Evolutionary conservation across 78 protist genomes (phyloP), one percentile per base, ranked within the genome.

Genomic region (Dictyostelium intermedium): DNA sequence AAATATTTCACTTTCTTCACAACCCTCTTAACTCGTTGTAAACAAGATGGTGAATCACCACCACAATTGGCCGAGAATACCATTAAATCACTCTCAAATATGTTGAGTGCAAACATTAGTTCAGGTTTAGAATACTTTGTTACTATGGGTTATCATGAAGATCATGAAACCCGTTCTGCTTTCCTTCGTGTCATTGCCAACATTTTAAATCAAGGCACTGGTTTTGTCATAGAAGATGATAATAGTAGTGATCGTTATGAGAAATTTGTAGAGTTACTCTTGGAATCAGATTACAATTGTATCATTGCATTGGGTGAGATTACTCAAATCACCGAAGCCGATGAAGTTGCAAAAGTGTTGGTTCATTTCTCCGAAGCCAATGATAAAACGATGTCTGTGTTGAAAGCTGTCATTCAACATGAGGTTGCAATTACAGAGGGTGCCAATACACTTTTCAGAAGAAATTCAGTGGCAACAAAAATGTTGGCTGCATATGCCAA

Each of bases 181-280:
- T 92, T 96, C 63, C 74, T 92, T 30, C 41, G 92, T 47, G 97
- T 96, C 1, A 93, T 96, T 84, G 95, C 97, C 3, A 92, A 96
- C 66, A 96, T 96, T 20, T 63, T 96, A 43, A 85, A 86, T 56
- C 97, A 96, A 84, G 96, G 87, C 23, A 87, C 97, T 20, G 93
- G 93, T 37, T 89, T 89, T 18, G 79, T 74, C 0, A 45, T 95
- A 13, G 82, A 91, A 73, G 89, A 84, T 63, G 95, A 83, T 45
- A 47, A 74, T 27, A 27, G 69, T 41, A 18, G 47, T 43, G 91
- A 91, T 53, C 47, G 85, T 20, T 84, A 84, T 61, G 95, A 84
- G 37, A 91, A 91, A 39, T 83, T 91, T 50, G 82, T 89, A 6
- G 93, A 89, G 18, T 43, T 89, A 47, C 43, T 89, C 0, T 81